Evolutionary conservation across 1,139 yeast species (phyloP).

Genomic region (Spencermartinsiella ligniputridi): DNA sequence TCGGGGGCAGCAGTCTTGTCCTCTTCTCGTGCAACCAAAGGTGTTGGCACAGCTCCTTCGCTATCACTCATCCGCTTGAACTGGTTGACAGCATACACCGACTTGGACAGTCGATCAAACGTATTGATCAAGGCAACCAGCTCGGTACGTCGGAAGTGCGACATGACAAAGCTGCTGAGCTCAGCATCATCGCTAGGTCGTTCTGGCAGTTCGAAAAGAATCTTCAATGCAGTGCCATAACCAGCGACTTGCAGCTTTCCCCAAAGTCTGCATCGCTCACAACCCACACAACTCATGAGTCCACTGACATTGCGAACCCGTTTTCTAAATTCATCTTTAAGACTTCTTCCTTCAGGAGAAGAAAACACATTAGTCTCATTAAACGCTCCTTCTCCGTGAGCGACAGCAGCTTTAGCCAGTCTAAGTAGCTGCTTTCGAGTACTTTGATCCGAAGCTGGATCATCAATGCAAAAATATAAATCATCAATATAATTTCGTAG

Average conservation of each 20-base stretch:
- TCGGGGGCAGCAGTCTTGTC: constrained; percentile 5
- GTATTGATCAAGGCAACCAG: constrained; percentile 88
- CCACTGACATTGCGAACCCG: constrained; percentile 87
- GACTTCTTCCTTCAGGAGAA: constrained; percentile 42
- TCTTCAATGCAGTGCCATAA: constrained; percentile 91
- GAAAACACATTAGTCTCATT: constrained; percentile 52
- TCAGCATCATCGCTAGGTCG: constrained; percentile 41
- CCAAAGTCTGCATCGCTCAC: constrained; percentile 97
- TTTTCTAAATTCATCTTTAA: constrained; percentile 76
- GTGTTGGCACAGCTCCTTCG: background rate
- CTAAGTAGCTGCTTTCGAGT: constrained; percentile 39
- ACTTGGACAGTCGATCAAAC: constrained; percentile 84
- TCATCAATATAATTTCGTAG: constrained; percentile 46
- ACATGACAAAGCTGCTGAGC: constrained; percentile 32
- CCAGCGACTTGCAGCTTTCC: constrained; percentile 97
- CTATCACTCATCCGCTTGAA: constrained; percentile 47
- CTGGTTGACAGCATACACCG: constrained; percentile 66
- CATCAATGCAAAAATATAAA: constrained; percentile 46
- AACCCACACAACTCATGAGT: constrained; percentile 97
- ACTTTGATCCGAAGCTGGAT: constrained; percentile 44
- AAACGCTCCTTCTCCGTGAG: constrained; percentile 39
- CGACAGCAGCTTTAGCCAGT: constrained; percentile 42
- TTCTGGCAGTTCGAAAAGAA: constrained; percentile 72
- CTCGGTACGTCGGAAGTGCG: constrained; percentile 71
- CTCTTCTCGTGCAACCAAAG: background rate